Evolutionary conservation across 495 filamentous ascomycete genomes (phyloP).

Genomic region (Bacidia rubella): DNA sequence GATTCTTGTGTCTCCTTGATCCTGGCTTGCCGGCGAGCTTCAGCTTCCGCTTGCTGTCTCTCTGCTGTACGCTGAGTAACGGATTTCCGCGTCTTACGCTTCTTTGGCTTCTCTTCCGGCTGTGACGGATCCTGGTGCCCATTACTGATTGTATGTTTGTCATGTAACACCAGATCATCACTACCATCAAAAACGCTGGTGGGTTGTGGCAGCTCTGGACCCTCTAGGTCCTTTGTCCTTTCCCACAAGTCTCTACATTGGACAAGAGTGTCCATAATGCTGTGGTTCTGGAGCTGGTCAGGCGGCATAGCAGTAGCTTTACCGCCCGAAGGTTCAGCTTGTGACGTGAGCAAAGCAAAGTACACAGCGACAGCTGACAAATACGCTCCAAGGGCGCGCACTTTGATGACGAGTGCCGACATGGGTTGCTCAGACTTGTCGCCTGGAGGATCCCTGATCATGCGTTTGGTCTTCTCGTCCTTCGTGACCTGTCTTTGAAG

Average conservation of each 20-base stretch:
- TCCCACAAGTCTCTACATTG: conserved; percentile 71
- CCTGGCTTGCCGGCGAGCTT: conserved; percentile 41
- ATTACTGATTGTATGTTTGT: not conserved
- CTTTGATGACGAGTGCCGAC: conserved; percentile 51
- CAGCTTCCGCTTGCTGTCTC: conserved; percentile 37
- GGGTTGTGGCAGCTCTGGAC: conserved; percentile 18
- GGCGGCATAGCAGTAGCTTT: conserved; percentile 45
- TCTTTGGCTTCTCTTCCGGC: conserved; percentile 4
- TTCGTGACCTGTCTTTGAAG: conserved; percentile 27
- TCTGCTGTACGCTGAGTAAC: conserved; percentile 36
- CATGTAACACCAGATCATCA: not conserved
- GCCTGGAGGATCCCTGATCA: conserved; percentile 19
- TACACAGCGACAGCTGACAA: conserved; percentile 81
- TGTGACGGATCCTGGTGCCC: conserved; percentile 7
- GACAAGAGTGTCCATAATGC: conserved; percentile 74
- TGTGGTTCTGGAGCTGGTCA: conserved; percentile 66
- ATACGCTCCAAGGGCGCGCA: conserved; percentile 67
- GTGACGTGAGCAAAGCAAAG: conserved; percentile 75
- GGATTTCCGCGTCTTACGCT: conserved; percentile 33
- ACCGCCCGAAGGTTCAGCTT: conserved; percentile 38
- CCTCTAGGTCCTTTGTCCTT: conserved; percentile 45
- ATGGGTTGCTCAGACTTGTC: conserved; percentile 22
- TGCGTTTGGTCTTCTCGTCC: conserved; percentile 36
- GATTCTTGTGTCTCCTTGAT: conserved; percentile 49
- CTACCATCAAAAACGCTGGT: conserved; percentile 13